Conservation (phyloP, 179 eudicot species). For the Silene vulgaris region DNA sequence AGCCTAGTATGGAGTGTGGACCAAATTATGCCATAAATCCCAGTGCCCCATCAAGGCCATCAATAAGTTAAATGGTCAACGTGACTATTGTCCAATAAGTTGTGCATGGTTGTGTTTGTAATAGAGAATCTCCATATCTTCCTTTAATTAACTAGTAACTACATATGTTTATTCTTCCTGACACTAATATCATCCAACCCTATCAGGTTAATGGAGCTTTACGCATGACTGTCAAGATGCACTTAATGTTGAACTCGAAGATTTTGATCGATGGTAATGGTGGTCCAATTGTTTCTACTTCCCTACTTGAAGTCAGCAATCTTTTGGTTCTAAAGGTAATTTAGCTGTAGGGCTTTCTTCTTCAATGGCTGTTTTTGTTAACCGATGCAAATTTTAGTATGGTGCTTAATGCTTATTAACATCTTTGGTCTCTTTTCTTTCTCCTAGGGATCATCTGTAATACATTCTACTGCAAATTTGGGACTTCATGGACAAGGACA, state of each 20-base stretch:
- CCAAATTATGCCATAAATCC: background rate
- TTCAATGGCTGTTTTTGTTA: slow-evolving; percentile 3
- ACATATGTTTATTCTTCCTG: background rate
- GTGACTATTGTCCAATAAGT: background rate
- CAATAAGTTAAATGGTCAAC: background rate
- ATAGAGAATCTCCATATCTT: background rate
- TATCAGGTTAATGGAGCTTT: slow-evolving; percentile 83
- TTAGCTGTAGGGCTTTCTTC: background rate
- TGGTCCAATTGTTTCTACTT: slow-evolving; percentile 66
- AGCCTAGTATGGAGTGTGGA: background rate
- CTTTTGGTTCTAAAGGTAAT: slow-evolving; percentile 82
- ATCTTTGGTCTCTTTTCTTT: slow-evolving; percentile 16
- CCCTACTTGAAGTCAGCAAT: slow-evolving; percentile 92
- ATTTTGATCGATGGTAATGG: slow-evolving; percentile 70
- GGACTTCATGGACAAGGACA: slow-evolving; percentile 95
- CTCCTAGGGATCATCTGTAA: slow-evolving; percentile 70
- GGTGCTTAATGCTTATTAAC: background rate
- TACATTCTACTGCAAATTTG: slow-evolving; percentile 78
- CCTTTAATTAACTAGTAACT: background rate
- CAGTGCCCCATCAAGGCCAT: background rate
- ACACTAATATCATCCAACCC: slow-evolving; percentile 1
- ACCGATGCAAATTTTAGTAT: background rate
- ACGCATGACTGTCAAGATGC: slow-evolving; percentile 90
- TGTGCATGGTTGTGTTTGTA: background rate
- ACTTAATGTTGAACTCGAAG: slow-evolving; percentile 82